Evolutionary conservation across 176 grass and related monocot genomes (phyloP).

Genomic region (Triticum urartu): DNA sequence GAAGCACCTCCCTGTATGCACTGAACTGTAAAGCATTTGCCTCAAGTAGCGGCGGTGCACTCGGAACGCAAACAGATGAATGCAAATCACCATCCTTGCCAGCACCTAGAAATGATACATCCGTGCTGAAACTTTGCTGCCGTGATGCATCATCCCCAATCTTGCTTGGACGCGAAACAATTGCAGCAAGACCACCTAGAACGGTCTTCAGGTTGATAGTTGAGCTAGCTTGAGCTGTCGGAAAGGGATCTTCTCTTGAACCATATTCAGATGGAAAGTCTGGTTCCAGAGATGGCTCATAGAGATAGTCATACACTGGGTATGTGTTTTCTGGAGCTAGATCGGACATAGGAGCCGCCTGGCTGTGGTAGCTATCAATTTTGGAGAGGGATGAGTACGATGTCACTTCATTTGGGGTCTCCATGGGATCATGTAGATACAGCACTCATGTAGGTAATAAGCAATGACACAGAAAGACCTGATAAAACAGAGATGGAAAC

Average conservation of each 20-base stretch:
- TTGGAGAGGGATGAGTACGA: slow-evolving; percentile 63
- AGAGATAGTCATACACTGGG: slow-evolving; percentile 33
- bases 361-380: neutral
- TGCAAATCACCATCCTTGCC: slow-evolving; percentile 66
- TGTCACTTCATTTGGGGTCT: slow-evolving; percentile 38
- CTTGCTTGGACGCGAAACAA: slow-evolving; percentile 47
- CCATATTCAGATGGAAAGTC: slow-evolving; percentile 47
- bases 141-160: neutral
- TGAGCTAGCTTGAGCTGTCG: slow-evolving; percentile 23
- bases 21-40: slow-evolving; percentile 47
- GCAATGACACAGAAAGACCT: slow-evolving; percentile 20
- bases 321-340: slow-evolving; percentile 27
- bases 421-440: slow-evolving; percentile 55
- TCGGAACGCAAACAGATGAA: slow-evolving; percentile 78
- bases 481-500: neutral
- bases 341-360: slow-evolving; percentile 25
- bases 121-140: slow-evolving; percentile 39
- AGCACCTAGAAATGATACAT: slow-evolving; percentile 72
- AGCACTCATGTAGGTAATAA: neutral
- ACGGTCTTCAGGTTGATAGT: slow-evolving; percentile 77
- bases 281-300: slow-evolving; percentile 49
- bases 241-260: slow-evolving; percentile 17
- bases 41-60: slow-evolving; percentile 69
- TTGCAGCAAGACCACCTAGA: slow-evolving; percentile 56
- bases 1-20: slow-evolving; percentile 53